Evolutionary conservation across 2,329 filamentous ascomycete species (phyloP), one percentile per base, ranked within the genome.

Genomic region (Colletotrichum destructivum): DNA sequence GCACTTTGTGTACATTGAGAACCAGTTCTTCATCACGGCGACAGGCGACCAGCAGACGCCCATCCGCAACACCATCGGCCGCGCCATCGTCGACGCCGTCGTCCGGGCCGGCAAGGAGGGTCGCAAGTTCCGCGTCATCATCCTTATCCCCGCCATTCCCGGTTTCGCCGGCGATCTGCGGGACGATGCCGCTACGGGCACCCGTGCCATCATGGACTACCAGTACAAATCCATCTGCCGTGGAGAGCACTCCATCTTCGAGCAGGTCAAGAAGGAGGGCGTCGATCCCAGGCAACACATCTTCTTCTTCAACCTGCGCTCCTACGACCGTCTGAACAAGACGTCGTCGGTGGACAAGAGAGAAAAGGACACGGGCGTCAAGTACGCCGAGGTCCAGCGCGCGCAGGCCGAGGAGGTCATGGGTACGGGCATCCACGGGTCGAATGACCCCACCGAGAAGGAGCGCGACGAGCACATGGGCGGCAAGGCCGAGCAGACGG

Each of bases 1-100:
- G 82, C 96, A 98, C 79, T 98, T 91, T 76, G 93, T 99, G 31
- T 99, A 98, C 84, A 98, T 99, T 72, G 96, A 99, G 81, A 98
- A 98, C 78, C 96, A 99, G 78, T 98, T 98, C 85, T 99, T 98
- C 86, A 98, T 97, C 79, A 97, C 95, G 1, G 94, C 96, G 0
- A 98, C 96, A 0, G 94, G 94, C 11, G 92, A 96, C n/a, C 83
- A 98, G 46, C 95, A 98, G 80, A 84, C 87, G 0, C 96, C 96
- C 0, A 90, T 98, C 31, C 91, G 94, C 81, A 99, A 99, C 79
- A 92, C 91, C 21, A 93, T 99, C 64, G 96, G 96, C 15, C 87
- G 88, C 9, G 92, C 96, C 2, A 98, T 99, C 65, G 96, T 98
- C 2, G 95, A 99, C 68, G 95, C 96, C 0, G 92, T 95, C 35